Evolutionary conservation across 108 stramenopile genomes (phyloP).

Genomic region (Fragilaria radians): DNA sequence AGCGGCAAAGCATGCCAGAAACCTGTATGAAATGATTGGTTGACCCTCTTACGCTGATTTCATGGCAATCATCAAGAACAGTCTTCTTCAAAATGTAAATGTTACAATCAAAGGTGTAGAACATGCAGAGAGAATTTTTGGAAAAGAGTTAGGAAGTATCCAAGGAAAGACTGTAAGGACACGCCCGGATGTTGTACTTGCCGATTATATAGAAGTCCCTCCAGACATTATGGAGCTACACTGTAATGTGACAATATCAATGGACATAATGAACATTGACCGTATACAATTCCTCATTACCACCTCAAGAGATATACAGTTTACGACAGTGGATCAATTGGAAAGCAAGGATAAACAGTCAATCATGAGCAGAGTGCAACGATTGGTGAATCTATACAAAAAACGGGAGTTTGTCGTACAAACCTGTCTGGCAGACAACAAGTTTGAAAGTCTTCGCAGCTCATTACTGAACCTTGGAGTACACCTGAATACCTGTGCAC

Average conservation of each 20-base stretch:
- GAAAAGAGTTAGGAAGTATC: slow-evolving; percentile 16
- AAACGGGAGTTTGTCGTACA: background rate
- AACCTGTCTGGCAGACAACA: background rate
- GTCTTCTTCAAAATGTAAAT: slow-evolving; percentile 26
- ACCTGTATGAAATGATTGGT: slow-evolving; percentile 19
- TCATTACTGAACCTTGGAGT: background rate
- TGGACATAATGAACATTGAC: background rate
- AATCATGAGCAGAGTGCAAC: background rate
- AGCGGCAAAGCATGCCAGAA: slow-evolving; percentile 8
- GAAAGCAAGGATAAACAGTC: background rate
- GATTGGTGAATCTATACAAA: background rate
- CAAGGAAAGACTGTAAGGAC: slow-evolving; percentile 31
- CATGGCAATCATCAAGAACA: slow-evolving; percentile 12
- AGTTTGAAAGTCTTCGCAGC: background rate
- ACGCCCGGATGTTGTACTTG: background rate
- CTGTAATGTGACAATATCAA: background rate
- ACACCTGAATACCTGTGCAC: background rate
- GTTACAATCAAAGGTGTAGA: slow-evolving; percentile 21
- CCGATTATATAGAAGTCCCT: background rate
- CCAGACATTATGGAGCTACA: background rate
- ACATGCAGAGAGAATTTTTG: slow-evolving; percentile 27
- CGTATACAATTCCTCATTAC: background rate
- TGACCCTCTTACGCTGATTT: slow-evolving; percentile 19
- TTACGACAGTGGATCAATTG: background rate
- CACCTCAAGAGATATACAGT: background rate